Evolutionary conservation across 257 asterid genomes (phyloP).

Genomic region (Solanum habrochaites): DNA sequence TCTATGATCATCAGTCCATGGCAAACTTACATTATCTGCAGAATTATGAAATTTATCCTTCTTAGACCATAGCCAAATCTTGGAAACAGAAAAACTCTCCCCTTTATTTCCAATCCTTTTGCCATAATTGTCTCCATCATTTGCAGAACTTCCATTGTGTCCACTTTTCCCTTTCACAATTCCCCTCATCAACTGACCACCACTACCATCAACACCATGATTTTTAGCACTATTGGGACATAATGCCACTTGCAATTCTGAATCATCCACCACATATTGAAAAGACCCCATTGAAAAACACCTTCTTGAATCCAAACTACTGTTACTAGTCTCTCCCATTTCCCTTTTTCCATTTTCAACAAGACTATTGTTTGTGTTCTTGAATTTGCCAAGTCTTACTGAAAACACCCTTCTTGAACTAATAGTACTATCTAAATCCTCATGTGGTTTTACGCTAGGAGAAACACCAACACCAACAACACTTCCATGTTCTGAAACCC

Average conservation of each 20-base stretch:
- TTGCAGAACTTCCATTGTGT: constrained; percentile 37
- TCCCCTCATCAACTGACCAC: constrained; percentile 10
- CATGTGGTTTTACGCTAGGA: constrained; percentile 15
- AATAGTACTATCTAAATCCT: constrained; percentile 17
- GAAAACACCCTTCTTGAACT: constrained; percentile 69
- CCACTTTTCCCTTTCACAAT: constrained; percentile 24
- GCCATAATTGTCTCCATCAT: constrained; percentile 38
- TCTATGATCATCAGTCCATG: constrained; percentile 20
- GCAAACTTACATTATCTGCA: constrained; percentile 23
- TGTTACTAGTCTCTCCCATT: constrained; percentile 61
- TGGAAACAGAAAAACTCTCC: constrained; percentile 96
- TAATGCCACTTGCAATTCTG: constrained; percentile 70
- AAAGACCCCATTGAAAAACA: constrained; percentile 96
- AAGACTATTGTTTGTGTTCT: constrained; percentile 13
- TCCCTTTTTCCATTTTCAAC: constrained; percentile 25
- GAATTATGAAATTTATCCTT: constrained; percentile 50
- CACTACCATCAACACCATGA: constrained; percentile 6
- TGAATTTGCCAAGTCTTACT: constrained; percentile 78
- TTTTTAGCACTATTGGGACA: constrained; percentile 21
- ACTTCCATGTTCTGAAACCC: constrained; percentile 7
- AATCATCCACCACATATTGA: constrained; percentile 83
- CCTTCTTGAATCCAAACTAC: constrained; percentile 72
- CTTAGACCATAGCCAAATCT: constrained; percentile 95
- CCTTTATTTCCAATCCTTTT: constrained; percentile 74
- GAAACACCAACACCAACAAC: constrained; percentile 8